Evolutionary conservation across 1,284 basidiomycete species (phyloP).

Genomic region (Laetiporus sulphureus): DNA sequence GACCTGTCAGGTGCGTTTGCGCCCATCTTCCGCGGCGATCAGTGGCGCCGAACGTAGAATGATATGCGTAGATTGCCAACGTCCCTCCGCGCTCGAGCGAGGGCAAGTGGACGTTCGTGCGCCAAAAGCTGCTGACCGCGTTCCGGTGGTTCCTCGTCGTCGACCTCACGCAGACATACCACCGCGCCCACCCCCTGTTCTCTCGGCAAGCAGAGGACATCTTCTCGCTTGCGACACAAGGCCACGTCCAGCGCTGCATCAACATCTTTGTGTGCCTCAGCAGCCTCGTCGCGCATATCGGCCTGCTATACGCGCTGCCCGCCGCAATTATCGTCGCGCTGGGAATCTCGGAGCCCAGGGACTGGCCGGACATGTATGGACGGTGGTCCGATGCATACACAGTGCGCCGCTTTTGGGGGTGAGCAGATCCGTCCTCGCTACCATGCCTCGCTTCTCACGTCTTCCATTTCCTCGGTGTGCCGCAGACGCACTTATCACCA

Average conservation of each 20-base stretch:
- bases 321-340: background rate
- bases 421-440: slow-evolving; percentile 5
- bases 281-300: background rate
- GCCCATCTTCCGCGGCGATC: too few relatives aligned
- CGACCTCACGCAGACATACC: background rate
- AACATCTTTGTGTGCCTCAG: slow-evolving; percentile 10
- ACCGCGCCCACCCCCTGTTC: background rate
- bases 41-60: too few relatives aligned
- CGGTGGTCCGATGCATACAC: slow-evolving; percentile 29
- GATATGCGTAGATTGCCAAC: background rate
- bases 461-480: too few relatives aligned
- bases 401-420: slow-evolving; percentile 32
- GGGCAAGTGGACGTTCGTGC: background rate
- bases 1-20: background rate
- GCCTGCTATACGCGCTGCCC: background rate
- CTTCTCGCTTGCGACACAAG: background rate
- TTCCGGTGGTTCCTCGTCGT: background rate
- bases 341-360: slow-evolving; percentile 16
- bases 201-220: background rate
- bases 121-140: background rate
- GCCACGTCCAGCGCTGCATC: background rate
- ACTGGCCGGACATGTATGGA: slow-evolving; percentile 32
- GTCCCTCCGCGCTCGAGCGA: background rate
- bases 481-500: slow-evolving; percentile 29
- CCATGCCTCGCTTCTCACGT: background rate